These are phyloP conservation scores for Verticillium klebahnii DNA, from an alignment of 2,329 filamentous ascomycete genomes.

Conservation along the genomic window DNA sequence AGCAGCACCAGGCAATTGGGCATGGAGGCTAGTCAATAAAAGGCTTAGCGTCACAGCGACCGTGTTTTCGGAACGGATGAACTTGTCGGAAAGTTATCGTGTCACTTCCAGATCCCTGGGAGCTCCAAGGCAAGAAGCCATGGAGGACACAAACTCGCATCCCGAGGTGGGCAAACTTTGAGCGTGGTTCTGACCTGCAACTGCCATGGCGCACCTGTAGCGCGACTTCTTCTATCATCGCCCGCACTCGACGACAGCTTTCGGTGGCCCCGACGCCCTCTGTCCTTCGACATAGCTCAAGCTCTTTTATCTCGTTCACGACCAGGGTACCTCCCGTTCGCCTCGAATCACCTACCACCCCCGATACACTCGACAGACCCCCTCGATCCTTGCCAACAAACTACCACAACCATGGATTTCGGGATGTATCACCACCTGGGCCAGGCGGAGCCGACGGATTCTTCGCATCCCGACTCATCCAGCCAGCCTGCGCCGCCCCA, in stretches of 20 bases:
- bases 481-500: slow-evolving; percentile 47
- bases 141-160: background rate
- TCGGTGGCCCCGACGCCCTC: background rate
- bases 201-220: background rate
- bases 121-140: background rate
- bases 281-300: no score
- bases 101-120: slow-evolving; percentile 9
- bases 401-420: slow-evolving; percentile 42
- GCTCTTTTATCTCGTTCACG: background rate
- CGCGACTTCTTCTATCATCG: background rate
- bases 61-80: slow-evolving; percentile 8
- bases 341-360: background rate
- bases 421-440: slow-evolving; percentile 52
- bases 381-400: background rate
- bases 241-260: background rate
- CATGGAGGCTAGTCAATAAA: background rate
- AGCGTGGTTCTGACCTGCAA: background rate
- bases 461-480: slow-evolving; percentile 48
- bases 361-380: background rate
- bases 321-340: background rate
- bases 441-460: slow-evolving; percentile 49
- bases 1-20: background rate
- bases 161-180: background rate
- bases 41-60: background rate
- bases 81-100: slow-evolving; percentile 15